phyloP scores from a whole-genome alignment of 129 eudicot species.

The Chrysanthemum lavandulifolium region DNA sequence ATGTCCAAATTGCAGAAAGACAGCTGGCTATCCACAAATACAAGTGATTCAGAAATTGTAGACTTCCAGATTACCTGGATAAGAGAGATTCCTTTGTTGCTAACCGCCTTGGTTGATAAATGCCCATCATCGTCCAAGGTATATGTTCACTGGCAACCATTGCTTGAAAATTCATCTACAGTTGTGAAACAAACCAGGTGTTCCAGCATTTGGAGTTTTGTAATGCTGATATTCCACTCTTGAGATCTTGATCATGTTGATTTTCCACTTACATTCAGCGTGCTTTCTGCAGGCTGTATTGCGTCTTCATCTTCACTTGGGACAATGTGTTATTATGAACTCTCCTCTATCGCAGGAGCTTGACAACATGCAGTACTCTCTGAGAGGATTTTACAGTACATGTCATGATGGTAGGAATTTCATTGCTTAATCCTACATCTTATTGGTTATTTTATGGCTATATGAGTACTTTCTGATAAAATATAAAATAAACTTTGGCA shows the following conservation, averaged over 20 bases:
- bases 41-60: conserved; percentile 48
- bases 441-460: background rate
- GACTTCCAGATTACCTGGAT: conserved; percentile 61
- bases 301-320: conserved; percentile 60
- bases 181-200: background rate
- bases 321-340: conserved; percentile 50
- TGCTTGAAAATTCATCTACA: background rate
- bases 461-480: conserved; percentile 19
- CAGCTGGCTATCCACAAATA: conserved; percentile 29
- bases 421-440: background rate
- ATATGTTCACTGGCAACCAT: background rate
- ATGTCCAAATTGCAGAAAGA: conserved; percentile 42
- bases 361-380: conserved; percentile 51
- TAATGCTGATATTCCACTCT: background rate
- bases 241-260: conserved; percentile 9
- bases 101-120: conserved; percentile 56
- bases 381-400: conserved; percentile 53
- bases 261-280: background rate
- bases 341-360: conserved; percentile 49
- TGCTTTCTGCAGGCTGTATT: conserved; percentile 61
- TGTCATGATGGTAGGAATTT: conserved; percentile 29
- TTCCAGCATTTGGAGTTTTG: background rate
- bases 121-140: conserved; percentile 58
- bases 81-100: conserved; percentile 62
- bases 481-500: conserved; percentile 29